A percentile compares a stretch with the other conserved stretches of the same genome.
phyloP scores from a whole-genome alignment of 2,329 filamentous ascomycete species.

The Coleophoma eucalyptorum region DNA sequence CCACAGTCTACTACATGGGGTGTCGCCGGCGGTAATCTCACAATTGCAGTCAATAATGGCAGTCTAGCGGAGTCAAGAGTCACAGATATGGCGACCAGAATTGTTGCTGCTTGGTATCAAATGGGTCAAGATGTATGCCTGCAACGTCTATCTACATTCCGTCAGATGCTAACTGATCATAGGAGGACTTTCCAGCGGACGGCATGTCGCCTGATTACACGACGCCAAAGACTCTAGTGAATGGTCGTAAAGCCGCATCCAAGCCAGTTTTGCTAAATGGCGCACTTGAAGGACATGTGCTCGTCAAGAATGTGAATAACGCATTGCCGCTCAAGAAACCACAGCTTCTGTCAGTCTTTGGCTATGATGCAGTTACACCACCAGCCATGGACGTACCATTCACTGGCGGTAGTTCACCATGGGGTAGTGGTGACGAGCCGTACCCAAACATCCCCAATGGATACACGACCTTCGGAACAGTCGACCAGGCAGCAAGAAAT shows the following conservation, averaged over 20 bases:
- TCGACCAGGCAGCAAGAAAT: slow-evolving; percentile 36
- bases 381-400: not conserved
- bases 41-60: slow-evolving; percentile 55
- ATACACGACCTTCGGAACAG: not conserved
- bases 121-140: slow-evolving; percentile 48
- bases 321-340: slow-evolving; percentile 45
- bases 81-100: slow-evolving; percentile 64
- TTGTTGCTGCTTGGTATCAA: slow-evolving; percentile 55
- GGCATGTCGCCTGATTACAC: slow-evolving; percentile 48
- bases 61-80: slow-evolving; percentile 28
- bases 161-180: not conserved
- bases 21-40: slow-evolving; percentile 28
- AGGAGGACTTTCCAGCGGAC: slow-evolving; percentile 18
- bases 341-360: slow-evolving; percentile 52
- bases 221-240: slow-evolving; percentile 46
- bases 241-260: slow-evolving; percentile 48
- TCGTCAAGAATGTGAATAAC: slow-evolving; percentile 54
- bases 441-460: not conserved
- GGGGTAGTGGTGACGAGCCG: not conserved
- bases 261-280: slow-evolving; percentile 48
- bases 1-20: slow-evolving; percentile 16
- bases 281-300: slow-evolving; percentile 59
- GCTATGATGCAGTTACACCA: slow-evolving; percentile 48
- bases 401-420: not conserved
- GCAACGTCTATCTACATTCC: not conserved